These are phyloP conservation scores for Limnanthes douglasii DNA, from an alignment of 345 rosid genomes.

Conservation along the genomic window DNA sequence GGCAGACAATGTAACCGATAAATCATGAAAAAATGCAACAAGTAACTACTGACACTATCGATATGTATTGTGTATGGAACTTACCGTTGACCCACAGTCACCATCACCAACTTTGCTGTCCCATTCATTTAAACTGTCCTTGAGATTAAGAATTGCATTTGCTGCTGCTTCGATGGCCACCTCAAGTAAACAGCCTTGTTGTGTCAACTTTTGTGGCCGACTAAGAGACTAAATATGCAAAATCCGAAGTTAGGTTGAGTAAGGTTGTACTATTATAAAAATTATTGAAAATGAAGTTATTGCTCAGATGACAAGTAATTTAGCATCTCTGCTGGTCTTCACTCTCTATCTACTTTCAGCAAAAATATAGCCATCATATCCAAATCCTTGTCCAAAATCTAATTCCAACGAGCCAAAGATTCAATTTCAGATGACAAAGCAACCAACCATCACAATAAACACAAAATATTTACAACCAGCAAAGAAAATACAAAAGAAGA, in stretches of 20 bases:
- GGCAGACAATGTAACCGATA: slow-evolving; percentile 6
- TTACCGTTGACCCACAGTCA: slow-evolving; percentile 95
- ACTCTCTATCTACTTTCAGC: too few species aligned
- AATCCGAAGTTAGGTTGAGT: too few species aligned
- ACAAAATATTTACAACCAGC: too few species aligned
- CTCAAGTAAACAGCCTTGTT: slow-evolving; percentile 62
- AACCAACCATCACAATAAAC: too few species aligned
- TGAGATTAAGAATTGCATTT: slow-evolving; percentile 42
- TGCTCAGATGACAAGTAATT: slow-evolving; percentile 10
- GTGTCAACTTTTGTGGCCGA: slow-evolving; percentile 47
- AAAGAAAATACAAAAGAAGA: too few species aligned
- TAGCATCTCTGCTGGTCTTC: too few species aligned
- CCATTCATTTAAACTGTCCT: slow-evolving; percentile 82
- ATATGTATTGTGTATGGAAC: slow-evolving; percentile 21
- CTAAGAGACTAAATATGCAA: slow-evolving; percentile 47
- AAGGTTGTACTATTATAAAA: too few species aligned
- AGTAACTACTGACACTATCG: neutral
- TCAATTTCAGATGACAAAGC: too few species aligned
- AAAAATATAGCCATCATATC: too few species aligned
- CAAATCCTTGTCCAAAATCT: too few species aligned
- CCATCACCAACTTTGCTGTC: slow-evolving; percentile 96
- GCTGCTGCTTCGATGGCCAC: slow-evolving; percentile 79
- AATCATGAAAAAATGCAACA: slow-evolving; percentile 1
- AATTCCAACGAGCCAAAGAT: too few species aligned
- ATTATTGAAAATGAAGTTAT: too few species aligned